Conservation (phyloP, 345 rosid species). For the Acer saccharum region DNA sequence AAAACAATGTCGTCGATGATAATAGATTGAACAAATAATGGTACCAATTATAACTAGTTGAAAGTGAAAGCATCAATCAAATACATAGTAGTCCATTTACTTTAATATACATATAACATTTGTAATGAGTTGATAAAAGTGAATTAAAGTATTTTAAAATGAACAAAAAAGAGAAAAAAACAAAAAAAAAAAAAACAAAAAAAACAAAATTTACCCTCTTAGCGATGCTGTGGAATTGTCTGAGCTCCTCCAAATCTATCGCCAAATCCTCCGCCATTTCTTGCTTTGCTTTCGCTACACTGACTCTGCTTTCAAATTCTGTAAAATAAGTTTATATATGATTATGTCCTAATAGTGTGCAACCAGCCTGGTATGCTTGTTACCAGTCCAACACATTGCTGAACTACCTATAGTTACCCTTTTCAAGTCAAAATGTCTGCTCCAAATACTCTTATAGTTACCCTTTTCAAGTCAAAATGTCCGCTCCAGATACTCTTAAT, state of each 20-base stretch:
- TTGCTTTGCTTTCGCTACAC: not conserved
- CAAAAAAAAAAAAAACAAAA: conserved; percentile 11
- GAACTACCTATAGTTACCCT: not conserved
- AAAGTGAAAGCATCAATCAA: too few relatives aligned
- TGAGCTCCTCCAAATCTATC: conserved; percentile 81
- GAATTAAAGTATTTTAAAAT: not conserved
- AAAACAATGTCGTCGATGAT: too few relatives aligned
- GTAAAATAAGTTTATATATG: not conserved
- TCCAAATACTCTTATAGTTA: too few relatives aligned
- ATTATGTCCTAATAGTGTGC: too few relatives aligned
- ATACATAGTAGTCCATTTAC: too few relatives aligned
- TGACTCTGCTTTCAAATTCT: not conserved
- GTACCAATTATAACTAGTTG: too few relatives aligned
- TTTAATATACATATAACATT: too few relatives aligned
- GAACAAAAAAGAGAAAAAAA: not conserved
- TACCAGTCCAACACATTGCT: not conserved
- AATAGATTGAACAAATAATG: too few relatives aligned
- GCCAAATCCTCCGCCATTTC: conserved; percentile 67
- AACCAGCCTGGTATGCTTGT: not conserved
- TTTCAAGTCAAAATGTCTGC: too few relatives aligned
- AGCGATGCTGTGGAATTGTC: conserved; percentile 63
- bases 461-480: too few relatives aligned
- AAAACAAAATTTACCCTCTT: too few relatives aligned
- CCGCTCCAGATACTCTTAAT: too few relatives aligned
- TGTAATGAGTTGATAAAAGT: not conserved